phyloP scores from a whole-genome alignment of 352 stramenopile genomes.

The Globisporangium radiosum region DNA sequence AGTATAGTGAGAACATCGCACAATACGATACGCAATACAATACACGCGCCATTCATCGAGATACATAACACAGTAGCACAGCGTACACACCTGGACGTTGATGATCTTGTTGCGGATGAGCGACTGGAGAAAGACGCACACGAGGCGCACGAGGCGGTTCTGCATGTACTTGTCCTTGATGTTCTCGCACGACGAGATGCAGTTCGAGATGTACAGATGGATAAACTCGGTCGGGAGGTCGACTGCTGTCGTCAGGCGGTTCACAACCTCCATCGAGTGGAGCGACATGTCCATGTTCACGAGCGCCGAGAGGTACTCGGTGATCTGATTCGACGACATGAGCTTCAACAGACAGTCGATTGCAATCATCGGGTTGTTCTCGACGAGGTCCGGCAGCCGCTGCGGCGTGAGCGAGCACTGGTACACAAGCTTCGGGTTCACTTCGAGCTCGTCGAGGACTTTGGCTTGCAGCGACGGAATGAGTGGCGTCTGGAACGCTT shows the following conservation, averaged over 20 bases:
- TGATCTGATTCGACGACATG: slow-evolving; percentile 89
- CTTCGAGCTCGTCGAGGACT: slow-evolving; percentile 84
- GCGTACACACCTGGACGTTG: slow-evolving; percentile 87
- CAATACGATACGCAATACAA: too few species aligned
- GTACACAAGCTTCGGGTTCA: slow-evolving; percentile 88
- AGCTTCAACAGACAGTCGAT: slow-evolving; percentile 94
- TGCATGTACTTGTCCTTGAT: slow-evolving; percentile 98
- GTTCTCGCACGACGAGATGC: slow-evolving; percentile 97
- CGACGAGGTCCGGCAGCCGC: slow-evolving; percentile 94
- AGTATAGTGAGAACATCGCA: too few species aligned
- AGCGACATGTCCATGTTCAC: slow-evolving; percentile 99
- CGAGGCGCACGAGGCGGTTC: slow-evolving; percentile 95
- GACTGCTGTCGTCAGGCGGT: slow-evolving; percentile 89
- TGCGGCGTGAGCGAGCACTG: slow-evolving; percentile 90
- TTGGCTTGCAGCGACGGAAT: slow-evolving; percentile 87
- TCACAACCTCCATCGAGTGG: slow-evolving; percentile 98
- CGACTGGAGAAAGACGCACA: slow-evolving; percentile 98
- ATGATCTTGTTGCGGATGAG: slow-evolving; percentile 99
- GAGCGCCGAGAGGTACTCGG: slow-evolving; percentile 95
- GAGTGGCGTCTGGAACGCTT: slow-evolving; percentile 86
- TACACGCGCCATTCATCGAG: background rate
- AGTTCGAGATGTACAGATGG: slow-evolving; percentile 98
- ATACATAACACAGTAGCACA: background rate
- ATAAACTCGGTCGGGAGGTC: slow-evolving; percentile 97
- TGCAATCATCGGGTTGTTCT: slow-evolving; percentile 98